Evolutionary conservation across 208 protist genomes (phyloP).

Genomic region (Dictyostelium gargantuum): DNA sequence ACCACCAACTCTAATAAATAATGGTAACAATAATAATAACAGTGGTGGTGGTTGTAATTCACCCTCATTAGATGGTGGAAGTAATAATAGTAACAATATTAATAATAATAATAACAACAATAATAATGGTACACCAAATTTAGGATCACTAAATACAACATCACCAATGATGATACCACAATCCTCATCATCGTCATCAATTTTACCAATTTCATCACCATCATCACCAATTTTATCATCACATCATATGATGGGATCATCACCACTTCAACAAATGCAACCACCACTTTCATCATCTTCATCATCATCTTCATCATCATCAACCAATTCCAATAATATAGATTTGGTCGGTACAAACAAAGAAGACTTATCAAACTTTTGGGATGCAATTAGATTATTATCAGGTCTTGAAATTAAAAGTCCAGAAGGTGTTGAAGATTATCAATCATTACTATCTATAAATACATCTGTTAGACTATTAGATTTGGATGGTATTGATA

Average conservation of each 20-base stretch:
- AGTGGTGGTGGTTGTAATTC: neutral
- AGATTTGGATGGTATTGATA: conserved; percentile 69
- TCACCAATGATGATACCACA: neutral
- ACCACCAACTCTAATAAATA: neutral
- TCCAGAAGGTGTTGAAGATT: conserved; percentile 50
- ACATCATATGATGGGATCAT: too few species aligned
- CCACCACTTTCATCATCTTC: neutral
- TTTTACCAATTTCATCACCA: neutral
- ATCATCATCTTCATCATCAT: too few species aligned
- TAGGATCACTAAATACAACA: neutral
- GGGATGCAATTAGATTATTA: neutral
- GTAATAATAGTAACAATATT: neutral
- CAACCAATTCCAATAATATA: neutral
- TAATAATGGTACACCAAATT: neutral
- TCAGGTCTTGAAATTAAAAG: conserved; percentile 34
- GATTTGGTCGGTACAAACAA: neutral
- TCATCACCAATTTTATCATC: neutral
- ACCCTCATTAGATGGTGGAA: neutral
- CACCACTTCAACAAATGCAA: neutral
- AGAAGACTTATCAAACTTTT: conserved; percentile 2
- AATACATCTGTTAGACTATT: conserved; percentile 67
- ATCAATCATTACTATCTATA: conserved; percentile 50
- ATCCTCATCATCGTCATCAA: neutral
- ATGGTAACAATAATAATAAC: neutral
- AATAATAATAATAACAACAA: neutral